Base-by-base conservation (phyloP, 805 yeast species). In the Myxozyma sirexii region DNA sequence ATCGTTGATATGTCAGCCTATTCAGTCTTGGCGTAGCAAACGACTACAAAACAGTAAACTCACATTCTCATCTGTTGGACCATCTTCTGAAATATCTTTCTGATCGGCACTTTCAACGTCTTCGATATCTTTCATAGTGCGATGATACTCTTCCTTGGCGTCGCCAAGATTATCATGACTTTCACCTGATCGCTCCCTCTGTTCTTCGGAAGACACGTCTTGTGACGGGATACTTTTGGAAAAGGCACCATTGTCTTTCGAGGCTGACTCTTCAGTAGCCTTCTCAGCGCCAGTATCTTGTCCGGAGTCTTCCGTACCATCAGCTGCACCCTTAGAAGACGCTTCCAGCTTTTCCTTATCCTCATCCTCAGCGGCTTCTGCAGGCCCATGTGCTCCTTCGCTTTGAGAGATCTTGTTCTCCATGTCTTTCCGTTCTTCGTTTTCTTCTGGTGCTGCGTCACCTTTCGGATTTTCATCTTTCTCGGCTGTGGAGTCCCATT, bases 61-160 rank as follows among this genome's bases (percentile, higher is more conserved):
- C n/a, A 43, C 49, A 7, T 51, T 53, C 15, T 52, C n/a, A n/a
- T n/a, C n/a, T n/a, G n/a, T n/a, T n/a, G 12, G 42, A n/a, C 17
- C 44, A 21, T 35, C 60, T 31, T 51, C 56, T 17, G 6, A 6
- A 29, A 10, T 10, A 29, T 29, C 10, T 10, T 29, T 29, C 10
- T 58, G 26, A 47, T 48, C 56, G 1, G 47, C 58, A 45, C 43
- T 29, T 19, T 48, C 59, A 12, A 88, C 83, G 64, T 89, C 92
- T 65, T 85, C 79, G 62, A 94, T 93, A 67, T 91, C 97, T 72
- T 89, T 90, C 64, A 88, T 85, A 68, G 97, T 87, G 71, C 90
- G 87, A 71, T 93, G 96, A 75, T 88, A 93, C 70, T 92, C 97
- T 68, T 93, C 89, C 75, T 92, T 72, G 0, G 96, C 83, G 73